Evolutionary conservation across 164 flowering plant genomes (phyloP).

Genomic region (Dillenia suffruticosa): DNA sequence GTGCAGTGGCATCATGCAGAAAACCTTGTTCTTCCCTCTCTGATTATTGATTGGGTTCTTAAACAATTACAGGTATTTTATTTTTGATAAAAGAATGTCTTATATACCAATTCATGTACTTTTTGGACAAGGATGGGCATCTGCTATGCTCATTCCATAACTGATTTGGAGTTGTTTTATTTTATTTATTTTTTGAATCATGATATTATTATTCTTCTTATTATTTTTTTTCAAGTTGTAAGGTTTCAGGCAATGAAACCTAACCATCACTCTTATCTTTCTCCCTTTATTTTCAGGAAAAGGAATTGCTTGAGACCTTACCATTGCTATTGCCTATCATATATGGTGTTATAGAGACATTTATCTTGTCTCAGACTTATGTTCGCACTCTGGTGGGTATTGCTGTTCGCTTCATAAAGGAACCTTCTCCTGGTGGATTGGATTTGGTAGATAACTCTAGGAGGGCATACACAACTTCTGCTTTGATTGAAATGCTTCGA

Average conservation of each 20-base stretch:
- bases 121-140: no score
- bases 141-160: no score
- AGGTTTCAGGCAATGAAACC: no score
- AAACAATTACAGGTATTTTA: constrained; percentile 63
- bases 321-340: constrained; percentile 81
- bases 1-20: constrained; percentile 91
- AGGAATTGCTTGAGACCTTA: constrained; percentile 61
- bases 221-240: not conserved
- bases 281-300: constrained; percentile 49
- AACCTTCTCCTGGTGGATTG: constrained; percentile 63
- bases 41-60: constrained; percentile 89
- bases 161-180: no score
- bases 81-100: not conserved
- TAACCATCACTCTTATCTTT: no score
- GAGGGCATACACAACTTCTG: constrained; percentile 65
- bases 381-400: constrained; percentile 75
- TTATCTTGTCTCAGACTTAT: constrained; percentile 70
- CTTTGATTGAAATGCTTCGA: constrained; percentile 83
- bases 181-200: not conserved
- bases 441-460: constrained; percentile 67
- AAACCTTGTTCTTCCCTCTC: constrained; percentile 77
- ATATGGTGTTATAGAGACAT: constrained; percentile 65
- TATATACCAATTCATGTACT: no score
- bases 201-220: not conserved
- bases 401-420: constrained; percentile 65